Percentiles rank a stretch among this genome's conserved stretches.
These are phyloP conservation scores for Cubamyces sp. DNA, from an alignment of 768 basidiomycete genomes.

Conservation along the genomic window DNA sequence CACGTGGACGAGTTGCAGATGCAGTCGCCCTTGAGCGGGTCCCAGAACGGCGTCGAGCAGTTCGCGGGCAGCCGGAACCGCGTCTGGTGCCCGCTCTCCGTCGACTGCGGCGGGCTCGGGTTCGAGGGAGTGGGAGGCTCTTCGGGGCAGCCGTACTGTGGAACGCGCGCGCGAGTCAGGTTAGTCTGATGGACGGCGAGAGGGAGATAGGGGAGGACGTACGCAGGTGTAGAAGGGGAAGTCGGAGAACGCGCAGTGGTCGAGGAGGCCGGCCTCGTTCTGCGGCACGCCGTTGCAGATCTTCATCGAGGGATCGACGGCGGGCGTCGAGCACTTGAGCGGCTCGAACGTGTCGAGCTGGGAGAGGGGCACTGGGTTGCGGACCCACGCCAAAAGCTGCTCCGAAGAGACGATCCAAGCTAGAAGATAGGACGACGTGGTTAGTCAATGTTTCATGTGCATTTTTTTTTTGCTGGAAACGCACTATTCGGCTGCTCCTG, in stretches of 20 bases:
- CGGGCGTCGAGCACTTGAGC: slow-evolving; percentile 67
- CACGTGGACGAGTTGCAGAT: slow-evolving; percentile 61
- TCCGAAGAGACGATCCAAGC: slow-evolving; percentile 77
- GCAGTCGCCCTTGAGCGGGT: slow-evolving; percentile 69
- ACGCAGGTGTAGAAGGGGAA: slow-evolving; percentile 84
- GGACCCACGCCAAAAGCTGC: slow-evolving; percentile 76
- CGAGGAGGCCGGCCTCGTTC: slow-evolving; percentile 65
- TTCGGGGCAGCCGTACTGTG: slow-evolving; percentile 75
- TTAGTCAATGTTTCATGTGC: neutral
- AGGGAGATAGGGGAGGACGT: slow-evolving; percentile 34
- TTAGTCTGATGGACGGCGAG: neutral
- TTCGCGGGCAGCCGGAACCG: slow-evolving; percentile 59
- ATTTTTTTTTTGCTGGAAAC: slow-evolving; percentile 15
- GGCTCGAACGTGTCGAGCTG: slow-evolving; percentile 56
- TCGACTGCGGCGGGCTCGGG: slow-evolving; percentile 68
- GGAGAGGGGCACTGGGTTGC: slow-evolving; percentile 65
- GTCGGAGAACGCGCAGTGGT: slow-evolving; percentile 67
- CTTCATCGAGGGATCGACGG: slow-evolving; percentile 53
- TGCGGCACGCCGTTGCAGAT: slow-evolving; percentile 80
- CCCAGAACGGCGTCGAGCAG: slow-evolving; percentile 83
- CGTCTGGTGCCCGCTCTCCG: slow-evolving; percentile 39
- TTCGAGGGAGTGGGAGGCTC: slow-evolving; percentile 55
- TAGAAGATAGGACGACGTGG: slow-evolving; percentile 23
- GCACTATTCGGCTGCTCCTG: slow-evolving; percentile 67
- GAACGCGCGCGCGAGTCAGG: slow-evolving; percentile 1